Conservation (phyloP, 768 basidiomycete species). For the Leccinellum albellum region DNA sequence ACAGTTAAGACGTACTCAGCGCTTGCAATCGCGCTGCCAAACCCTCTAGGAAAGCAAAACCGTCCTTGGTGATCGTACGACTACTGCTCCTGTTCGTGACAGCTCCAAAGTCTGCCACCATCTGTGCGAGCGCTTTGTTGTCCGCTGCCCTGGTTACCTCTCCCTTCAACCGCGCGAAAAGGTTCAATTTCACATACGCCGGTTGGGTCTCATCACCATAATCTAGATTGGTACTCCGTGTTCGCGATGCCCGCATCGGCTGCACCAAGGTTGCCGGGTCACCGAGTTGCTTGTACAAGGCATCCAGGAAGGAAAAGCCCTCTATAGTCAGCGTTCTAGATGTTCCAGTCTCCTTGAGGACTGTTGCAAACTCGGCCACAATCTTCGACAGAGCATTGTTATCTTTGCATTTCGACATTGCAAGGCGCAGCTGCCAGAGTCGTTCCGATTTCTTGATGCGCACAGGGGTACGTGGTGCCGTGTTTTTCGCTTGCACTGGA, state of each 20-base stretch:
- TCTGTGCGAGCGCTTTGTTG: constrained; percentile 55
- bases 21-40: constrained; percentile 50
- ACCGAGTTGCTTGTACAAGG: constrained; percentile 64
- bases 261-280: constrained; percentile 58
- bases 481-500: constrained; percentile 13
- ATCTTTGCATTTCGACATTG: constrained; percentile 45
- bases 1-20: constrained; percentile 9
- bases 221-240: constrained; percentile 39
- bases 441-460: constrained; percentile 44
- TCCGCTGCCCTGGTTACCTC: constrained; percentile 50
- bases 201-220: constrained; percentile 40
- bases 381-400: constrained; percentile 51
- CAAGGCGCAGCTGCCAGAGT: constrained; percentile 45
- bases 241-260: constrained; percentile 48
- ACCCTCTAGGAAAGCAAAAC: constrained; percentile 64
- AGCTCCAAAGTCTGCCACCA: constrained; percentile 68
- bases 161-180: constrained; percentile 52
- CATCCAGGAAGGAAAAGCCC: constrained; percentile 66
- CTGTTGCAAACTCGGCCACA: constrained; percentile 58
- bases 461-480: constrained; percentile 29
- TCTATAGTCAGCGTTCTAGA: constrained; percentile 68
- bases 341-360: constrained; percentile 56
- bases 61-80: constrained; percentile 75
- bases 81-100: constrained; percentile 67
- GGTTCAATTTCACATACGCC: constrained; percentile 53